Evolutionary conservation across 2,329 filamentous ascomycete genomes (phyloP), one percentile per base, ranked within the genome.

Genomic region (Colletotrichum agaves): DNA sequence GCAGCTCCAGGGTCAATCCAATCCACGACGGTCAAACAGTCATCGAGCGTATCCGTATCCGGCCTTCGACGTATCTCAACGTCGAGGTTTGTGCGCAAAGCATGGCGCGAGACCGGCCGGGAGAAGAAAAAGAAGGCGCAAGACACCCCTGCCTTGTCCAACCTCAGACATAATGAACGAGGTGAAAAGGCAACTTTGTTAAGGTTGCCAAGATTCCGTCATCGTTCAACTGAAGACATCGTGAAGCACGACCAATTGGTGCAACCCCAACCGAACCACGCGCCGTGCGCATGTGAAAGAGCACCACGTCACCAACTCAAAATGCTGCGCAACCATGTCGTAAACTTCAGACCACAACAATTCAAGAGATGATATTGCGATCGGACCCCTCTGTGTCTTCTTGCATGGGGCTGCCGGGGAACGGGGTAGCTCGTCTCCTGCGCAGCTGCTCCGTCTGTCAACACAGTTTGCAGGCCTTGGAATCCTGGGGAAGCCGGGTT

Each of bases 241-340:
- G 44, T 43, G 47, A 52, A 61, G 58, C 43, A 13, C 23, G n/a
- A 35, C 56, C 33, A 47, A 23, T 10, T 19, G 17, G 13, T 49
- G 56, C 35, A 55, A 53, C 37, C 49, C 49, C 52, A 41, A 19
- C 39, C 53, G 53, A 67, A 55, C 39, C 53, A 64, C 21, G 17
- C 37, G 62, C 61, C 61, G 31, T 64, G 53, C 64, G 46, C 61
- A 67, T 59, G 64, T 64, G 64, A 67, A 52, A 49, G 43, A 17
- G 31, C 58, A 64, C 33, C 15, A 64, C 61, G 64, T 67, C 64
- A 58, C 53, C 53, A 43, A 55, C 53, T 55, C 64, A 64, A 67
- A 66, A 64, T 35, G 46, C 60, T 27, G 46, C 37, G 60, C 37
- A n/a, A 35, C 39, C 19, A n/a, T 53, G 31, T n/a, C 58, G n/a